Evolutionary conservation across 2,329 filamentous ascomycete species (phyloP).

Genomic region (Fusarium ramigenum): DNA sequence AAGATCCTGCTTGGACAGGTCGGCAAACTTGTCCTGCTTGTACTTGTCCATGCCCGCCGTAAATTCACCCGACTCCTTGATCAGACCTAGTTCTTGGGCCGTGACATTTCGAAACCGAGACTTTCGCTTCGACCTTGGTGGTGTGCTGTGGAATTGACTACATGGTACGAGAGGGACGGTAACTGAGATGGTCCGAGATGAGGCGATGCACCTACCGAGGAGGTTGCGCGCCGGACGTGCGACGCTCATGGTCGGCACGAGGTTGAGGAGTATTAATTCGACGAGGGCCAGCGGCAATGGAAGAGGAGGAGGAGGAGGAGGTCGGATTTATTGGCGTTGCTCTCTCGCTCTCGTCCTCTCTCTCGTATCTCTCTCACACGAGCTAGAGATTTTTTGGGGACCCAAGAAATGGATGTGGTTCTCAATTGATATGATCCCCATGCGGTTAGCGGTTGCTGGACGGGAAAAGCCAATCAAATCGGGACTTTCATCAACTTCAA

Average conservation of each 20-base stretch:
- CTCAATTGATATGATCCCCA: constrained; percentile 39
- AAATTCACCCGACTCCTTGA: constrained; percentile 43
- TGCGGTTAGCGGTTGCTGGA: constrained; percentile 22
- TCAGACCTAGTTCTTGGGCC: constrained; percentile 62
- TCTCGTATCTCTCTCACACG: constrained; percentile 36
- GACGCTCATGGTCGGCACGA: constrained; percentile 60
- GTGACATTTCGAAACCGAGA: constrained; percentile 64
- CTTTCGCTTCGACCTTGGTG: constrained; percentile 56
- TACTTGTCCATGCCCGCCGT: constrained; percentile 56
- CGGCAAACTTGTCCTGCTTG: constrained; percentile 61
- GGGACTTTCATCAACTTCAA: neutral
- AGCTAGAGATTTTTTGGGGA: constrained; percentile 48
- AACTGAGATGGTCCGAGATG: constrained; percentile 39
- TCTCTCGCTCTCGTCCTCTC: constrained; percentile 12
- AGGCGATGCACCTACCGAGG: constrained; percentile 60
- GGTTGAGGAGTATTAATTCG: constrained; percentile 5
- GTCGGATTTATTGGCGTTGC: constrained; percentile 15
- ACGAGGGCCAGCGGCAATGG: neutral
- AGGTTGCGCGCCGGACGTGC: constrained; percentile 64
- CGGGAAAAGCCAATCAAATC: constrained; percentile 27
- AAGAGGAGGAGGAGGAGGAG: neutral
- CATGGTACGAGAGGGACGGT: constrained; percentile 45
- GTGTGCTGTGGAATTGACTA: constrained; percentile 62
- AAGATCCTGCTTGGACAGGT: constrained; percentile 75
- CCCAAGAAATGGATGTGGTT: constrained; percentile 33